These are phyloP conservation scores for Globisporangium heterothallicum DNA, from an alignment of 352 stramenopile genomes.

Conservation along the genomic window DNA sequence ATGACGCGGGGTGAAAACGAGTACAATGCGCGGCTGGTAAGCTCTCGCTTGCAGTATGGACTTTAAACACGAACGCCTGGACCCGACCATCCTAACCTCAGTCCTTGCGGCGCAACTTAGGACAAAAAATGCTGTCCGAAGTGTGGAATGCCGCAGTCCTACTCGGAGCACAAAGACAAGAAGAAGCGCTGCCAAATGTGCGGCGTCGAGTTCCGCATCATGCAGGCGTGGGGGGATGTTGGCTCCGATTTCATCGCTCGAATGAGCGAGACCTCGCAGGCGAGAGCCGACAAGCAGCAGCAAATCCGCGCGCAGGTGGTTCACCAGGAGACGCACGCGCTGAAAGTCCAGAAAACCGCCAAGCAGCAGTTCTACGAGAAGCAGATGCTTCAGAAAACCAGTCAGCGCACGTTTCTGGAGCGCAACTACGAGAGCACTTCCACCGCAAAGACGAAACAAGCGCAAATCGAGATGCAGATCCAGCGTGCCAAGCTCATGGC, in stretches of 20 bases:
- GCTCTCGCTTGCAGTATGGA: no score
- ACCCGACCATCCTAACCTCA: not conserved
- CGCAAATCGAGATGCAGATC: conserved; percentile 36
- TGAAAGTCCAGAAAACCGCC: conserved; percentile 35
- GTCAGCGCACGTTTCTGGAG: conserved; percentile 51
- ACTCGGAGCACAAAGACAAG: conserved; percentile 82
- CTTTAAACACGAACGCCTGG: not conserved
- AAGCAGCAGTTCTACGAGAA: conserved; percentile 73
- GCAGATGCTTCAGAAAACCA: conserved; percentile 43
- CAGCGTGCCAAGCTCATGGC: conserved; percentile 20
- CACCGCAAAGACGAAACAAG: conserved; percentile 55
- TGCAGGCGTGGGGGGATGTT: conserved; percentile 74
- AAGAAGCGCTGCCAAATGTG: conserved; percentile 83
- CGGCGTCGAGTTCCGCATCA: conserved; percentile 62
- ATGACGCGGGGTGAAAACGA: conserved; percentile 70
- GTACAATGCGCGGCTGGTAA: conserved; percentile 56
- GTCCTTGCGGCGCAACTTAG: conserved; percentile 24
- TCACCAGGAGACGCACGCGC: conserved; percentile 25
- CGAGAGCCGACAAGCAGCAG: conserved; percentile 40
- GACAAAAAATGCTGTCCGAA: conserved; percentile 79
- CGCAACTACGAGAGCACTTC: conserved; percentile 48
- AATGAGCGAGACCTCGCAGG: conserved; percentile 39
- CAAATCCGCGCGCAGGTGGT: conserved; percentile 43
- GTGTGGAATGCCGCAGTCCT: conserved; percentile 63
- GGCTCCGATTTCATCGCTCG: conserved; percentile 54